Evolutionary conservation across 192 early-diverging fungal species (phyloP).

Genomic region (Umbelopsis sp.): DNA sequence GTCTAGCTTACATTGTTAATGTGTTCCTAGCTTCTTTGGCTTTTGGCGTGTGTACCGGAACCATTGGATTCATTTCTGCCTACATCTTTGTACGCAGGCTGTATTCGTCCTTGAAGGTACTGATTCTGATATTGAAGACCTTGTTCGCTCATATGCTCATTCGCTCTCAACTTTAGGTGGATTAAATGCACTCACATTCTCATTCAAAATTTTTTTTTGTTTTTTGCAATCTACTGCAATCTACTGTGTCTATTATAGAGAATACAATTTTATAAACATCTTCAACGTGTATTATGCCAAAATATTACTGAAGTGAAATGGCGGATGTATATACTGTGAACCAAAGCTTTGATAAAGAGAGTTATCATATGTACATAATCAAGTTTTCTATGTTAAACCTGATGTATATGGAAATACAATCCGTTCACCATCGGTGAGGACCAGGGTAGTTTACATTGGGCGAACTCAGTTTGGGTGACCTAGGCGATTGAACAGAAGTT

Average conservation of each 20-base stretch:
- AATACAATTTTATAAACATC: background rate
- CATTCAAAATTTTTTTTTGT: background rate
- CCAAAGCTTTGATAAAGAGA: too few species aligned
- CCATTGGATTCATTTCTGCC: conserved; percentile 73
- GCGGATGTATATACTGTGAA: too few species aligned
- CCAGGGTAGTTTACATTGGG: background rate
- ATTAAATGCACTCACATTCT: background rate
- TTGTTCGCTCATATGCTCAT: background rate
- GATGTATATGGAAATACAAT: too few species aligned
- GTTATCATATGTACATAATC: too few species aligned
- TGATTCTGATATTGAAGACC: conserved; percentile 1
- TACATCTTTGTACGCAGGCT: conserved; percentile 77
- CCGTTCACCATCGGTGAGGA: conserved; percentile 5
- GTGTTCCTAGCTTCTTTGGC: conserved; percentile 66
- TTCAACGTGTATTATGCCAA: background rate
- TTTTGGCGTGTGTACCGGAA: conserved; percentile 74
- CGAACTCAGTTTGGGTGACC: background rate
- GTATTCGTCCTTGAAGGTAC: conserved; percentile 78
- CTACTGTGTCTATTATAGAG: background rate
- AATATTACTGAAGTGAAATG: background rate
- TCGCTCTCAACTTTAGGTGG: background rate
- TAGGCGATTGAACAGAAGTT: conserved; percentile 2
- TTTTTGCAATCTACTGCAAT: too few species aligned
- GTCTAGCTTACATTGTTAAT: conserved; percentile 76
- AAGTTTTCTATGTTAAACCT: too few species aligned